Base-by-base conservation (phyloP, 345 rosid genomes). In the Sisymbrium altissimum region DNA sequence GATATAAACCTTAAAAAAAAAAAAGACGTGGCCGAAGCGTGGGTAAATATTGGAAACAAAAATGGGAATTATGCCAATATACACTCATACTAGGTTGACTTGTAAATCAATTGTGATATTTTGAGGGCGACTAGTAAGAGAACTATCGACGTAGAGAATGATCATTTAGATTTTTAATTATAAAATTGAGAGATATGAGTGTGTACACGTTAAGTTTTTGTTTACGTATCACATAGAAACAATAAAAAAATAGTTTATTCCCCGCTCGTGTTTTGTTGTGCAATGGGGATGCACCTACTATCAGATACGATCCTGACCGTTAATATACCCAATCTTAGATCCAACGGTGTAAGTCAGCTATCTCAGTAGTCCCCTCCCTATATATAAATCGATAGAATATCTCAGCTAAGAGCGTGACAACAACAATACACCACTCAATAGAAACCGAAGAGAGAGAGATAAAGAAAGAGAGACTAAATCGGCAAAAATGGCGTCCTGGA, bases 401-500 rank as follows among this genome's bases (percentile, higher is more conserved):
- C 4, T 30, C 40, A 72, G 71, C 39, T 56, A 55, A 56, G 49
- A 65, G 58, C 65, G 40, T 65, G 3, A 35, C 49, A 35, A 72
- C 71, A 23, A 72, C 78, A 9, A 9, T 15, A 65, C 69, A 23
- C 30, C 43, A 49, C 38, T 61, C 3, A 0, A 68, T 68, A 39
- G 29, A 52, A 45, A n/a, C 17, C 3, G 2, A 15, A 59, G 30
- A 57, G 29, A 49, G 52, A 46, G 18, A 43, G 21, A 41, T 7
- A 41, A 1, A 56, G 15, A 55, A 18, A 39, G 17, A 39, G 2
- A 30, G 33, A 46, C 7, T 9, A 14, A 52, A 38, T 7, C 32
- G 32, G 9, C 7, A 32, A 25, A 67, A 44, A 82, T 82, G 85
- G 73, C 46, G 40, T 79, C 78, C 27, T 78, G 85, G 32, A 21